Base-by-base conservation (phyloP, 495 filamentous ascomycete genomes). In the Penicillium longicatenatum region DNA sequence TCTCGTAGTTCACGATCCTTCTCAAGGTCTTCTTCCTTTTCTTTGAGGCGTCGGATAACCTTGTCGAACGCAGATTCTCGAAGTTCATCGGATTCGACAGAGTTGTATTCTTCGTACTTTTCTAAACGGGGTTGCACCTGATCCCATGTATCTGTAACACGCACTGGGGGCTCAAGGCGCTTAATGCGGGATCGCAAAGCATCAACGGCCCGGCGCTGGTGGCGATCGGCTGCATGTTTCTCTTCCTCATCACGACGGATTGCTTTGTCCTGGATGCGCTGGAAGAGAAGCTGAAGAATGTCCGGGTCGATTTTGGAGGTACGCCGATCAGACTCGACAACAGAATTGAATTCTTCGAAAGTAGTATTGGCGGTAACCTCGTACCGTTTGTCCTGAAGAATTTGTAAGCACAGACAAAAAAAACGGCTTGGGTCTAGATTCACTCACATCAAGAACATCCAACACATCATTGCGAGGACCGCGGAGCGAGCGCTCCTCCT, bases 1-100 rank as follows among this genome's bases (percentile, higher is more conserved):
- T 91, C 85, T 30, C 74, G 66, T 24, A 59, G 49, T 41, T 79
- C 80, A 51, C 88, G 87, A 20, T 93, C 90, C 51, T 82, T 86
- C 51, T 95, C 93, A 3, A 72, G 69, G 55, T 96, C 91, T 50
- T 97, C 93, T 49, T 95, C 90, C 69, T 93, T 92, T 67, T 98
- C 94, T 64, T 87, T 89, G 6, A 97, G 75, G 51, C 94, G 91
- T 39, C 91, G 89, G 56, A 97, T 86, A 63, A 91, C 82, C 73
- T 98, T 99, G 29, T 97, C 95, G 67, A 97, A 98, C 11, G 92
- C 95, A 54, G 83, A 79, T 26, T 86, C 84, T 47, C 93, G 89
- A 35, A 89, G 77, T 29, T 96, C 91, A 21, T 98, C 94, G 10
- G 88, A 84, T 50, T 89, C 81, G 24, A 98, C 79, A 19, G 86